phyloP scores from a whole-genome alignment of 2,329 filamentous ascomycete genomes.

The Coniochaeta sp. region DNA sequence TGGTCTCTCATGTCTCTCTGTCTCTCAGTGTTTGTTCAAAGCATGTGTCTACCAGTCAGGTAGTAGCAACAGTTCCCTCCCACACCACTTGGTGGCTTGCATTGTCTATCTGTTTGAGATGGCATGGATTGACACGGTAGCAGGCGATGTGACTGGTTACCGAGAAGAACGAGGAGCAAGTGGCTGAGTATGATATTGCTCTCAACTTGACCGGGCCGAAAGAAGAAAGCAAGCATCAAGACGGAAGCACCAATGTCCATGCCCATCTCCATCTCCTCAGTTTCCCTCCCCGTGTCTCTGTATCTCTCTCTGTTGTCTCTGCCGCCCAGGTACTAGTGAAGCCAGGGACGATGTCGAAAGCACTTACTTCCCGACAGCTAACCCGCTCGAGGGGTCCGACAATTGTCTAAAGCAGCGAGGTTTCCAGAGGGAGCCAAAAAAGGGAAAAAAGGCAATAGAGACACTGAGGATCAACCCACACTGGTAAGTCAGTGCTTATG shows the following conservation, averaged over 20 bases:
- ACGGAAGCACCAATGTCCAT: background rate
- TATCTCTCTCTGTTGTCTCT: no score
- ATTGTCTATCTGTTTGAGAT: constrained; percentile 2
- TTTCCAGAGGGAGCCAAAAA: background rate
- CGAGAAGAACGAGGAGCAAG: background rate
- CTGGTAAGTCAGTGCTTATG: background rate
- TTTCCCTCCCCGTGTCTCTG: no score
- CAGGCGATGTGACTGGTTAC: background rate
- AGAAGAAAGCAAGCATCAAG: background rate
- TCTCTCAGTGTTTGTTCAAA: background rate
- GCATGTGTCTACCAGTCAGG: background rate
- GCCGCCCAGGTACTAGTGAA: background rate
- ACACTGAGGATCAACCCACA: background rate
- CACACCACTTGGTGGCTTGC: constrained; percentile 3
- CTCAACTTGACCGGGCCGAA: background rate
- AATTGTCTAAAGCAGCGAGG: no score
- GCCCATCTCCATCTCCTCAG: no score
- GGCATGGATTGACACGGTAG: background rate
- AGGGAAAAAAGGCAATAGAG: background rate
- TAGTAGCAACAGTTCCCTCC: background rate
- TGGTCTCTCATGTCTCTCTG: background rate
- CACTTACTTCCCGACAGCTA: background rate
- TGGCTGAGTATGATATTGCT: background rate
- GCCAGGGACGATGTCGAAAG: background rate
- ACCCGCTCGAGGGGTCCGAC: background rate